Conservation (phyloP, 352 stramenopile species). For the Pythium rhizo-oryzae region DNA sequence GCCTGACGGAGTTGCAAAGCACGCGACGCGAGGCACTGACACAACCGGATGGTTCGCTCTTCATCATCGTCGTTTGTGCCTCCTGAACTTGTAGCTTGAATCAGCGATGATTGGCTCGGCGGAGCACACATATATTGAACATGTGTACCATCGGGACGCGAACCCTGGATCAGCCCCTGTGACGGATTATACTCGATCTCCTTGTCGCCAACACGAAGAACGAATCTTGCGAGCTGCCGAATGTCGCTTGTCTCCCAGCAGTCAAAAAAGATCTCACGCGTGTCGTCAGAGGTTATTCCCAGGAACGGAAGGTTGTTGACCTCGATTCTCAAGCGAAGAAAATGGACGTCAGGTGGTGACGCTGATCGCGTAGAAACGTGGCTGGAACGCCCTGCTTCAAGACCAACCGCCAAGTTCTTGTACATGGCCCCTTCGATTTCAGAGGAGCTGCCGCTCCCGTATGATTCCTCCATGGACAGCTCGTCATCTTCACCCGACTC, state of each 20-base stretch:
- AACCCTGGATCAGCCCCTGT: constrained; percentile 10
- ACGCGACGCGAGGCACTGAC: constrained; percentile 55
- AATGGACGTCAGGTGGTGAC: constrained; percentile 16
- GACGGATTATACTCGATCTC: constrained; percentile 21
- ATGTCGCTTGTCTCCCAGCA: constrained; percentile 53
- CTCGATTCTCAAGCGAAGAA: constrained; percentile 51
- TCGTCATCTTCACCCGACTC: too few relatives aligned
- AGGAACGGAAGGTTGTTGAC: constrained; percentile 45
- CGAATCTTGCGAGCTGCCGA: constrained; percentile 44
- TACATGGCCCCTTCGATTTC: not conserved
- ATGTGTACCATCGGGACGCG: not conserved
- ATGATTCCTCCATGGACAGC: too few relatives aligned
- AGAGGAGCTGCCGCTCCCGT: too few relatives aligned
- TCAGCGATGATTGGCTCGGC: not conserved
- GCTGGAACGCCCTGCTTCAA: not conserved
- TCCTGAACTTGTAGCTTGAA: not conserved
- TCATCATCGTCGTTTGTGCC: constrained; percentile 8
- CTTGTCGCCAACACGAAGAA: constrained; percentile 24
- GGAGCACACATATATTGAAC: constrained; percentile 2
- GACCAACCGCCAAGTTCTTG: not conserved
- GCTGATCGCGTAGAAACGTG: not conserved
- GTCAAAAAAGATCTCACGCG: constrained; percentile 38
- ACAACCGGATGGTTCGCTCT: constrained; percentile 43
- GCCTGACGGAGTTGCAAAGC: constrained; percentile 51
- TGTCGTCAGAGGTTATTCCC: constrained; percentile 28